Evolutionary conservation across 257 asterid genomes (phyloP), one percentile per base, ranked within the genome.

Genomic region (Primulina tabacum): DNA sequence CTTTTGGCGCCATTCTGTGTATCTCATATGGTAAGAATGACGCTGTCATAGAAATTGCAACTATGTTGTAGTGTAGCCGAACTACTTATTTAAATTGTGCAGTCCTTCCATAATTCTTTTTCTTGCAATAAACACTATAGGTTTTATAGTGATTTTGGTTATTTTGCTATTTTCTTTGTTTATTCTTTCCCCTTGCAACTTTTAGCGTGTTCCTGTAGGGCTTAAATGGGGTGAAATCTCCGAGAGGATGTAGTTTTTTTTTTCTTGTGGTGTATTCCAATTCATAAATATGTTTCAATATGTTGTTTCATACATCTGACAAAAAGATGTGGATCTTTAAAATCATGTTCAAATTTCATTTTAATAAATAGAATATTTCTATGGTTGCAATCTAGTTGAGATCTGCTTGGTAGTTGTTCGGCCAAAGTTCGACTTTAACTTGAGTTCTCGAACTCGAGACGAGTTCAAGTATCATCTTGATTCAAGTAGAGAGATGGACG

Each of bases 1-100:
- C 47, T 72, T 58, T n/a, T 30, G 4, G 60, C 28, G 66, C 53
- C 38, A 55, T 40, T 64, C 47, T 58, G 65, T 58, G 65, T 69
- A 68, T 71, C 34, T 62, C 57, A 50, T 50, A 18, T 14, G 57
- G 57, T 50, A 50, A 17, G 57, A 50, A 50, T 50, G 20, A 17
- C 0, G 8, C 56, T 16, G 20, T 50, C 57, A 6, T 50, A 50
- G n/a, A 50, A 50, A 50, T 50, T 17, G 55, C 18, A 43, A 14
- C 55, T 3, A 2, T 17, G n/a, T 43, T 12, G 55, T 1, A 4
- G 7, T 14, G 55, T 43, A 4, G 55, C 55, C 3, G 55, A 14
- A 14, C 20, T 14, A 16, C 21, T 14, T 50, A 17, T 4, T 50
- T 50, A 50, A 16, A 5, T 50, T 50, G 57, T 50, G 21, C 57